Evolutionary conservation across 768 basidiomycete species (phyloP).

Genomic region (Myochromella boudieri): DNA sequence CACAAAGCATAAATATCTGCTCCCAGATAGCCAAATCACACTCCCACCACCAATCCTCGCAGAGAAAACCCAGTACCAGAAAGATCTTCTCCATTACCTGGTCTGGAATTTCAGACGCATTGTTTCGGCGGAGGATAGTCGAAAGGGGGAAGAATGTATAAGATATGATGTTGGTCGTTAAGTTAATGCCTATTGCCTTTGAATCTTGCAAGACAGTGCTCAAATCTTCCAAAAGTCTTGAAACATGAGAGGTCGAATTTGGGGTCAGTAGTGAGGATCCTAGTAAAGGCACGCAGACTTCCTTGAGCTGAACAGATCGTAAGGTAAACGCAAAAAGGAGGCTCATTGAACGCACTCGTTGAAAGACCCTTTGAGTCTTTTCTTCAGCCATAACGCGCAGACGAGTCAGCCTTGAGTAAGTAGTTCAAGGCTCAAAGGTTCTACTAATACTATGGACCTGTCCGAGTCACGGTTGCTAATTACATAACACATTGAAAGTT

Average conservation of each 20-base stretch:
- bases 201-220: constrained; percentile 44
- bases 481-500: too few relatives aligned
- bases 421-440: too few relatives aligned
- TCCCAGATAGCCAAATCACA: constrained; percentile 77
- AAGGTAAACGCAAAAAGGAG: neutral
- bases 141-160: constrained; percentile 91
- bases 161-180: constrained; percentile 65
- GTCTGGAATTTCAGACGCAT: constrained; percentile 68
- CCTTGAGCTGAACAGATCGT: constrained; percentile 54
- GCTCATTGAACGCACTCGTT: constrained; percentile 28
- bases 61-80: constrained; percentile 53
- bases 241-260: constrained; percentile 43
- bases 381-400: constrained; percentile 17
- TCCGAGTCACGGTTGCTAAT: too few relatives aligned
- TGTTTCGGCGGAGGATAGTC: constrained; percentile 76
- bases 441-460: too few relatives aligned
- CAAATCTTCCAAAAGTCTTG: constrained; percentile 56
- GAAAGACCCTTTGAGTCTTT: constrained; percentile 32
- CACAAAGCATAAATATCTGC: constrained; percentile 79
- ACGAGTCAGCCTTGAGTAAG: too few relatives aligned
- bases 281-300: constrained; percentile 79
- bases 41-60: constrained; percentile 82
- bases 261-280: constrained; percentile 65
- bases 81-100: constrained; percentile 78
- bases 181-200: constrained; percentile 31